Evolutionary conservation across 1,284 basidiomycete species (phyloP), one percentile per base, ranked within the genome.

Genomic region (Puccinia horiana): DNA sequence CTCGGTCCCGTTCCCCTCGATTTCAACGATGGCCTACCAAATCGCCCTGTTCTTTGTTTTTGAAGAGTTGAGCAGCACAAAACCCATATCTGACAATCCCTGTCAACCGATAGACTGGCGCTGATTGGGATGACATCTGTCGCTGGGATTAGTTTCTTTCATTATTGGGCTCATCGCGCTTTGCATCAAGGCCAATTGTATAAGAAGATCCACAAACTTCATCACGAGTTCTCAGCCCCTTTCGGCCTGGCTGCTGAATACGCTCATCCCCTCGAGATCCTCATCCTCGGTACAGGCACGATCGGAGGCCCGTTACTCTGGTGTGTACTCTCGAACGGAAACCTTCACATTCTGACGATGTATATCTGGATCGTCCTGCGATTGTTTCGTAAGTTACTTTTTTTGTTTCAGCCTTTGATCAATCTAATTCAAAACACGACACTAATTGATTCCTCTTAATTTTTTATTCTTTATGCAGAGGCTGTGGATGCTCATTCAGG

Each of bases 211-310:
- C 96, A 99, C 91, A 98, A 98, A 89, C 77, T 86, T n/a, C 85
- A 98, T 88, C 96, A 98, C 91, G 95, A 97, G 87, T 98, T 96
- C 88, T 93, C 93, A 29, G 96, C 96, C 29, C 96, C 96, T 0
- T 98, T 98, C 86, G 96, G 96, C 85, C 91, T 99, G 72, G 95
- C 96, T 11, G 96, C 97, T 18, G 97, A 99, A 88, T 99, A 98
- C 84, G 88, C 88, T 2, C 88, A 89, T 84, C 88, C 88, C 44
- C 85, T 88, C 76, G 88, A 89, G 84, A 87, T 88, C 26, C 83
- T 88, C 70, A 86, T 88, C 47, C 86, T 88, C 47, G 85, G 86
- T 23, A 83, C 81, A 11, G 78, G 78, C 9, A 80, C 78, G 18
- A 80, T 80, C 42, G 78, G 78, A 26, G 78, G 78, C 42, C 78